Percentiles rank a stretch among this genome's conserved stretches.
These are phyloP conservation scores for Cryptomeria japonica DNA, from an alignment of 75 land plant species.

Conservation along the genomic window DNA sequence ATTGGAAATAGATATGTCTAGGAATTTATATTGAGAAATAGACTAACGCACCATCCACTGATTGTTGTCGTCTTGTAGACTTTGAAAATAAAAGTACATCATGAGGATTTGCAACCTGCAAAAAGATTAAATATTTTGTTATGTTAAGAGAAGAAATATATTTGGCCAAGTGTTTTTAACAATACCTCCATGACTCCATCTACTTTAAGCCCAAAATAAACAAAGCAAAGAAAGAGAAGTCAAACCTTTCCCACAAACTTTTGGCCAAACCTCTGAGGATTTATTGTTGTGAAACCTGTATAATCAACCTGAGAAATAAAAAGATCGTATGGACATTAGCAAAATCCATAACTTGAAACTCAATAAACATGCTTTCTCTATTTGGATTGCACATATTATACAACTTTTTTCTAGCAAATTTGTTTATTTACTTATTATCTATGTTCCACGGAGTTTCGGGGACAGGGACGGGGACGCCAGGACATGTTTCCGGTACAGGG, in stretches of 20 bases:
- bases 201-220: background rate
- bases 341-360: background rate
- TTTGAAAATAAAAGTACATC: conserved; percentile 96
- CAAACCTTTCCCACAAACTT: conserved; percentile 99
- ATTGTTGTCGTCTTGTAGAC: conserved; percentile 59
- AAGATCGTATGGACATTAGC: background rate
- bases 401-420: background rate
- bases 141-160: conserved; percentile 11
- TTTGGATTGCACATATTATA: background rate
- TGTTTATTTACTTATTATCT: background rate
- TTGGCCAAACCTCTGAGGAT: conserved; percentile 99
- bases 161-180: background rate
- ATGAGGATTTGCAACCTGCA: conserved; percentile 98
- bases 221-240: background rate
- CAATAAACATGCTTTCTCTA: background rate
- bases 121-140: background rate
- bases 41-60: conserved; percentile 43
- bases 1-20: background rate
- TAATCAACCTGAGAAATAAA: conserved; percentile 78
- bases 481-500: too few relatives aligned
- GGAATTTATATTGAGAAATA: background rate
- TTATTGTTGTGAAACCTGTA: conserved; percentile 96
- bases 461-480: too few relatives aligned
- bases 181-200: background rate
- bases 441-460: too few relatives aligned